Base-by-base conservation (phyloP, 805 yeast species). In the Scheffersomyces lignosus region DNA sequence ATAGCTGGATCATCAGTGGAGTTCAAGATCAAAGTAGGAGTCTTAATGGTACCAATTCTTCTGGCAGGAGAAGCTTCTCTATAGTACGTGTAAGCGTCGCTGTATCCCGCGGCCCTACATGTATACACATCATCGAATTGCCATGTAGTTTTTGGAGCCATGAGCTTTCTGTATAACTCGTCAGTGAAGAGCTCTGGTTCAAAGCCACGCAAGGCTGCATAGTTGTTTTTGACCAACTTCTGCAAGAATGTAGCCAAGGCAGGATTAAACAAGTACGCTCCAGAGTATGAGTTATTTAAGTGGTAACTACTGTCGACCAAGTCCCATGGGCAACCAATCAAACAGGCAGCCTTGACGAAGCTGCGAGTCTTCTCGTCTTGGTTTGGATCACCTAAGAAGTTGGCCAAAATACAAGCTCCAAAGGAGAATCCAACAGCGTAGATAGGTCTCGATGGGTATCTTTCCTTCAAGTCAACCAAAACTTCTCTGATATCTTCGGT, bases 401-500 rank as follows among this genome's bases (percentile, higher is more conserved):
- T 87, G 18, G 84, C 73, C 41, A 86, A 64, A 22, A 87, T 71
- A 3, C 81, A 72, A 0, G 84, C 90, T 2, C 96, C 96, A 36
- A 87, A 71, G n/a, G 90, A 82, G 51, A 81, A 82, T 3, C 95
- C 96, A n/a, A 77, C 78, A 22, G 81, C 73, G 39, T 84, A 76
- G 15, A 76, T 66, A n/a, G 87, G 77, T 35, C 81, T 63, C 34
- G 71, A 62, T 1, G 95, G 91, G 53, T 70, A 82, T 32, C 64
- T 54, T 29, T 43, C 40, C 28, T 71, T 64, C 47, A 87, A 58
- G 22, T 73, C 73, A 33, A 70, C 60, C 35, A 87, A 66, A 6
- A 79, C 71, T 36, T 67, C 73, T 35, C 81, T 66, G 23, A 87
- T 56, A 60, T 87, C 96, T 38, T 77, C 80, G 1, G 87, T 79